A percentile compares a stretch with the other conserved stretches of the same genome.
Evolutionary conservation across 2,329 filamentous ascomycete genomes (phyloP).

Genomic region (Microsporum ferrugineum): DNA sequence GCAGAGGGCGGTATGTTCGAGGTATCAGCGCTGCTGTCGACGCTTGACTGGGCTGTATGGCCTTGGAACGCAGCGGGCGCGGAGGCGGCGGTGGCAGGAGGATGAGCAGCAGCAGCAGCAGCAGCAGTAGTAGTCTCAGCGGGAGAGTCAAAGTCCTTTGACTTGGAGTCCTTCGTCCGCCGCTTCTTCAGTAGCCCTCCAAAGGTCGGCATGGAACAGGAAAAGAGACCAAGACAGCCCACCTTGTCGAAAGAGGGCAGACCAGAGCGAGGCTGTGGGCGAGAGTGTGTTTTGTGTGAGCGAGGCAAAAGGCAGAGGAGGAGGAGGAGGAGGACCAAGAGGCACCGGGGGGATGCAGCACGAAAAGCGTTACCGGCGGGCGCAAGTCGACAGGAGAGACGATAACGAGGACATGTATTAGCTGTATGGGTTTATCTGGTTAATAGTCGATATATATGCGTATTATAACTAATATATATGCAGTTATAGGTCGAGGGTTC

Average conservation of each 20-base stretch:
- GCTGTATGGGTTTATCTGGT: neutral
- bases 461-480: neutral
- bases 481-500: neutral
- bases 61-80: neutral
- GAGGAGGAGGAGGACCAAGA: neutral
- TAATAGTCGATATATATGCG: neutral
- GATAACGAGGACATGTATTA: neutral
- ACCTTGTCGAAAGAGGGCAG: neutral
- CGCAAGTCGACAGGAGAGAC: neutral
- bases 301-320: neutral
- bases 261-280: neutral
- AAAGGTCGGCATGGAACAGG: slow-evolving; percentile 68
- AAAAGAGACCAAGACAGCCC: neutral
- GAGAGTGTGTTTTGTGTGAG: neutral
- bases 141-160: slow-evolving; percentile 53
- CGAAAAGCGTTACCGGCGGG: neutral
- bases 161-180: slow-evolving; percentile 76
- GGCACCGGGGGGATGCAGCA: neutral
- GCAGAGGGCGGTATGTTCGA: slow-evolving; percentile 9
- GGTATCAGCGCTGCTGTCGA: slow-evolving; percentile 6
- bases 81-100: slow-evolving; percentile 13
- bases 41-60: slow-evolving; percentile 9
- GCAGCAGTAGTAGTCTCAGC: slow-evolving; percentile 52
- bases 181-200: slow-evolving; percentile 92
- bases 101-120: slow-evolving; percentile 27